These are phyloP conservation scores for Plantago coronopus DNA, from an alignment of 305 asterid genomes.

Conservation along the genomic window DNA sequence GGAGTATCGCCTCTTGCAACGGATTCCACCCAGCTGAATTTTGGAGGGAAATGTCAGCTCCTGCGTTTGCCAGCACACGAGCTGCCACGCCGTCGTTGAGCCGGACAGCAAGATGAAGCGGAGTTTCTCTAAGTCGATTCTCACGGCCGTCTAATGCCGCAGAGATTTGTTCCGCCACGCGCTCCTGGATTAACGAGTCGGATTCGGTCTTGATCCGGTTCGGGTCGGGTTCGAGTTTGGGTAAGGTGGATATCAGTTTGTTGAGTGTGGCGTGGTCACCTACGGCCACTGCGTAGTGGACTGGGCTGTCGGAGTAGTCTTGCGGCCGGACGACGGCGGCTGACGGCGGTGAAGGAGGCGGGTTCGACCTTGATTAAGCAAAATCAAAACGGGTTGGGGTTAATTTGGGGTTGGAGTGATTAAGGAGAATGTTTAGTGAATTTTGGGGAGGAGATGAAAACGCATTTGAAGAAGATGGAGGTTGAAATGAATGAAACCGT, in stretches of 20 bases:
- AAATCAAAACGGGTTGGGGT: too few relatives aligned
- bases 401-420: not conserved
- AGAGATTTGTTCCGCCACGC: slow-evolving; percentile 54
- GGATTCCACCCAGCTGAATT: slow-evolving; percentile 88
- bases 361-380: too few relatives aligned
- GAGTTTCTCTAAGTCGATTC: slow-evolving; percentile 61
- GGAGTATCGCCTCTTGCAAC: slow-evolving; percentile 77
- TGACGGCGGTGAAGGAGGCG: too few relatives aligned
- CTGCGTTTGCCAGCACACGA: slow-evolving; percentile 56
- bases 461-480: too few relatives aligned
- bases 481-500: too few relatives aligned
- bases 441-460: too few relatives aligned
- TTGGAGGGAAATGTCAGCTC: slow-evolving; percentile 78
- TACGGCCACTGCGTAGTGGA: slow-evolving; percentile 70
- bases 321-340: slow-evolving; percentile 52
- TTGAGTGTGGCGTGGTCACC: slow-evolving; percentile 56
- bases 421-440: slow-evolving; percentile 17
- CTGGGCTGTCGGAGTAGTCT: slow-evolving; percentile 64
- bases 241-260: slow-evolving; percentile 51
- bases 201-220: slow-evolving; percentile 45
- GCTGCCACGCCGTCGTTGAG: slow-evolving; percentile 62
- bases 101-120: slow-evolving; percentile 86
- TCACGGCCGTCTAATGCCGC: slow-evolving; percentile 74
- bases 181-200: slow-evolving; percentile 58
- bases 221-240: slow-evolving; percentile 43